Base-by-base conservation (phyloP, 1,284 basidiomycete species). In the Microbotryum saponariae region DNA sequence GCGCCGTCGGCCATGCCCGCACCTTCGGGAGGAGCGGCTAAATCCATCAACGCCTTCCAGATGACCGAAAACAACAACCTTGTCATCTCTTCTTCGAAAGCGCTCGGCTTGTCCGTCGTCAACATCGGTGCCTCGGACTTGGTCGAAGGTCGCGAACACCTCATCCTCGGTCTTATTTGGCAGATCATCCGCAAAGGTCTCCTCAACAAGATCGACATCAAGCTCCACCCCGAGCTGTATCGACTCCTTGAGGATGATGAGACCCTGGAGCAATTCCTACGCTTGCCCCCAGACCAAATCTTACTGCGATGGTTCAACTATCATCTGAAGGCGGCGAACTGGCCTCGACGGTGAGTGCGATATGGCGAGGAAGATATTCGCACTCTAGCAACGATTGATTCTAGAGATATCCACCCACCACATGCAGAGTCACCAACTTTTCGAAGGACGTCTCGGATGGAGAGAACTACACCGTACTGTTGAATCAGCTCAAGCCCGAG, bases 61-160 rank as follows among this genome's bases (percentile, higher is more conserved):
- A 97, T 97, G 76, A 97, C 94, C 0, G 94, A 98, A 77, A 98
- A 98, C 81, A 97, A 98, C 81, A 98, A 97, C 78, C 94, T 98
- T 72, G 94, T 98, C 74, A 97, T 98, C 77, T 89, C 90, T 12
- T 98, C 96, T 42, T 85, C 94, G 50, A 94, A 97, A 78, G 94
- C 89, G 76, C 97, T 98, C 70, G 94, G 94, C 45, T 97, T 96
- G 76, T 93, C 89, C 9, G 92, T 97, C 56, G 94, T 98, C 76
- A 98, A 98, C 78, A 97, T 98, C 69, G 94, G 96, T 45, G 88
- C 94, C 0, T 82, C 85, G 23, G 94, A 98, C 78, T 80, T 98
- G 62, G 84, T 91, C 52, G 93, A 97, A 66, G 93, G 94, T 9
- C 82, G 89, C 62, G 94, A 98, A 76, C 94, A 97, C 77, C 82